Evolutionary conservation across 257 asterid genomes (phyloP), one percentile per base, ranked within the genome.

Genomic region (Marsdenia floribunda): DNA sequence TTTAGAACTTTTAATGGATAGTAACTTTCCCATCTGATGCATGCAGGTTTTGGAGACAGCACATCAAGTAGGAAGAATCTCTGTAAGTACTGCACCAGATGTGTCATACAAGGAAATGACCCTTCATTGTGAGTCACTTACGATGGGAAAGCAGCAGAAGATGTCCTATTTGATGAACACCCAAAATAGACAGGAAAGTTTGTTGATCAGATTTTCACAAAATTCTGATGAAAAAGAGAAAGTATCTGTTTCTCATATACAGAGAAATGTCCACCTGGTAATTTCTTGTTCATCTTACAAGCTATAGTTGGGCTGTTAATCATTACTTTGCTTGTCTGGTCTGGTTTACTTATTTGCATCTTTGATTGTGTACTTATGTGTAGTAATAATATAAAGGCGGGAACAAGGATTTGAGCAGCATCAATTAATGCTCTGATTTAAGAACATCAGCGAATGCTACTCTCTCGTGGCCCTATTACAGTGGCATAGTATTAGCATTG

Each of bases 121-220:
- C 10, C 76, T 77, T 67, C 95, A 85, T 42, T 92, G 97, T 29
- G 97, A 95, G 83, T 72, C 90, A 19, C 95, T 83, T 71, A 61
- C 79, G 79, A 76, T 85, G 82, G 98, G 97, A 78, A 95, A 92
- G 82, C 95, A 89, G 77, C 93, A 88, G 86, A 95, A 84, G 82
- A 88, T 92, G 90, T 87, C 90, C 6, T 75, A 84, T 75, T 75
- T 95, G 83, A 85, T 95, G 81, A 85, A 77, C 82, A 18, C 85
- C 59, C 73, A 81, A 73, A 82, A 86, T 5, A 78, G 82, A 75
- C 88, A 78, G 50, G 92, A 80, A 73, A 87, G 83, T 76, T 71
- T 81, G 69, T 68, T 88, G 81, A 85, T 88, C 80, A 73, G 78
- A 75, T 52, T 88, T 78, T 82, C 93, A 21, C 80, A 79, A 73